Evolutionary conservation across 177 flowering plant genomes (phyloP).

Genomic region (Vitis hybrid): DNA sequence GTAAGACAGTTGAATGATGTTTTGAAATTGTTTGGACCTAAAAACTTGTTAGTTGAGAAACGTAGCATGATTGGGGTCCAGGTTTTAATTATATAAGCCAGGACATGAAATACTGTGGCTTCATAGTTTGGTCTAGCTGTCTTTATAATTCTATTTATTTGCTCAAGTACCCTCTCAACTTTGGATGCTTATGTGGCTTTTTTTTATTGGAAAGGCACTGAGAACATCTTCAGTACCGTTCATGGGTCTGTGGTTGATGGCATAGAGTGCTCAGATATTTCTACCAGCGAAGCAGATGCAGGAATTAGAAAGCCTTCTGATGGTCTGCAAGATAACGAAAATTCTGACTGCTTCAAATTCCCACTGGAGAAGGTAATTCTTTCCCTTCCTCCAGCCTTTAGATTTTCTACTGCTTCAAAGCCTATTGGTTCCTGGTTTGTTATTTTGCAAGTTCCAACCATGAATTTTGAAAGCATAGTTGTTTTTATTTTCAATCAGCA

Average conservation of each 20-base stretch:
- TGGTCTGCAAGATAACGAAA: conserved; percentile 15
- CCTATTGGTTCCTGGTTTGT: background rate
- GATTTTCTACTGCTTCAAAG: background rate
- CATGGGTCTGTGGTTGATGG: conserved; percentile 4
- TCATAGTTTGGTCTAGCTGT: too few relatives aligned
- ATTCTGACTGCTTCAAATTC: conserved; percentile 17
- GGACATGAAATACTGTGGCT: too few relatives aligned
- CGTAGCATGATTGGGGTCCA: too few relatives aligned
- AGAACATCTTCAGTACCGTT: conserved; percentile 8
- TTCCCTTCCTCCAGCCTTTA: background rate
- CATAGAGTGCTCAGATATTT: conserved; percentile 7
- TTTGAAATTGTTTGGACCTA: background rate
- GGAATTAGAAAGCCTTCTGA: conserved; percentile 11
- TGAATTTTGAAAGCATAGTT: too few relatives aligned
- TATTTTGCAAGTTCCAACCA: background rate
- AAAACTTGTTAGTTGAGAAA: background rate
- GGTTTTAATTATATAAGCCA: too few relatives aligned
- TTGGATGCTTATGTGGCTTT: background rate
- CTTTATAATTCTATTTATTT: too few relatives aligned
- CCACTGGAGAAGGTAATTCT: conserved; percentile 36
- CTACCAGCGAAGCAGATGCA: conserved; percentile 13
- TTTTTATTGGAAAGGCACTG: conserved; percentile 9
- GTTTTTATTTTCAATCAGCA: too few relatives aligned
- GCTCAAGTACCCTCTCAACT: background rate
- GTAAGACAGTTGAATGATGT: background rate